Conservation (phyloP, 1,139 yeast genomes). For the Yarrowia galli region DNA sequence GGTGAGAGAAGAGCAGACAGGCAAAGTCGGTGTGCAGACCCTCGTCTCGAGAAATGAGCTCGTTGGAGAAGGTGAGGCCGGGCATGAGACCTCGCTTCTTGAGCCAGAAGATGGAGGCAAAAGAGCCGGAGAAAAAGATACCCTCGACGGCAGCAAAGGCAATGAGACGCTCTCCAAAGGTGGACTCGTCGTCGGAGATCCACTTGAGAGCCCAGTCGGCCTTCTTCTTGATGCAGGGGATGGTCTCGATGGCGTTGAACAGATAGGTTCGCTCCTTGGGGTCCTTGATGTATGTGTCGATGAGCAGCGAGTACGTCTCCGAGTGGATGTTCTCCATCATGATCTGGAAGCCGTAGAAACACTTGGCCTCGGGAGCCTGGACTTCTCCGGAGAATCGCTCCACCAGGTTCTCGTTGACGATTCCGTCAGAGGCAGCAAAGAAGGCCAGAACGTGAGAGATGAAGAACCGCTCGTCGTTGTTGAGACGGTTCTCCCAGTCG, state of each 20-base stretch:
- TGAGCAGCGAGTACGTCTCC: conserved; percentile 92
- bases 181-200: conserved; percentile 86
- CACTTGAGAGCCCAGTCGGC: conserved; percentile 98
- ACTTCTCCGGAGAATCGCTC: conserved; percentile 98
- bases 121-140: conserved; percentile 96
- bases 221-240: conserved; percentile 93
- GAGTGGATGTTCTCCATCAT: conserved; percentile 99
- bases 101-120: conserved; percentile 97
- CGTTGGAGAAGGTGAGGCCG: conserved; percentile 95
- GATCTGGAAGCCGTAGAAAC: conserved; percentile 98
- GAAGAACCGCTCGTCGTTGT: conserved; percentile 88
- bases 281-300: conserved; percentile 94
- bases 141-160: conserved; percentile 99
- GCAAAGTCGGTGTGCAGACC: conserved; percentile 99
- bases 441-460: conserved; percentile 94
- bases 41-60: conserved; percentile 96
- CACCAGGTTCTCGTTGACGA: conserved; percentile 94
- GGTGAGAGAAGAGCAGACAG: conserved; percentile 90
- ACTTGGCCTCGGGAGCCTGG: conserved; percentile 96
- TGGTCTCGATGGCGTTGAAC: conserved; percentile 92
- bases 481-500: conserved; percentile 89
- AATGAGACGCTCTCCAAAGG: conserved; percentile 93
- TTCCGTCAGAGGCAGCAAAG: conserved; percentile 98
- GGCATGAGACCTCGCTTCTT: conserved; percentile 99
- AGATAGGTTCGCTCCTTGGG: conserved; percentile 87